These are phyloP conservation scores for Sporothrix inflata DNA, from an alignment of 2,329 filamentous ascomycete species.

Conservation along the genomic window DNA sequence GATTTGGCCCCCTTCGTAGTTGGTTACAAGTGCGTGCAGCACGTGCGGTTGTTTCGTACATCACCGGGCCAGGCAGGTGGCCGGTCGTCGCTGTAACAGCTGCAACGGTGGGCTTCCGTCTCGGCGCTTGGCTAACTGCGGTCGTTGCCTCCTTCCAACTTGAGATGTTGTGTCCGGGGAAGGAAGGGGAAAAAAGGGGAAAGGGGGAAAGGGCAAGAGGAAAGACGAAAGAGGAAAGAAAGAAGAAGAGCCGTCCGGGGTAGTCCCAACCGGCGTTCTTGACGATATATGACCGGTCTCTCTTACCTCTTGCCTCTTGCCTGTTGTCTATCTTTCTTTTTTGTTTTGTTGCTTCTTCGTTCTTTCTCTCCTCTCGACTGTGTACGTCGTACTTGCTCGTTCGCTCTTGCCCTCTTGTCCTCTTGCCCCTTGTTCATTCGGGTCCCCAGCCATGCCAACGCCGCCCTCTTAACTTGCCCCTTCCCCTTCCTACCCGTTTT, in stretches of 20 bases:
- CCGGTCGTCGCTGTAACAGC: not conserved
- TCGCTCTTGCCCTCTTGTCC: not conserved
- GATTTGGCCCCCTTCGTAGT: not conserved
- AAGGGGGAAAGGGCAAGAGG: too few relatives aligned
- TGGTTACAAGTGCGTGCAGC: not conserved
- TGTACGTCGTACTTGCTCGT: not conserved
- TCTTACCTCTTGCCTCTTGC: conserved; percentile 12
- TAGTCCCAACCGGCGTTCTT: not conserved
- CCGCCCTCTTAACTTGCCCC: not conserved
- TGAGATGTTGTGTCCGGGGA: not conserved
- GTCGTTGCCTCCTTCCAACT: conserved; percentile 13
- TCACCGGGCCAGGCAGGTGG: conserved; percentile 7
- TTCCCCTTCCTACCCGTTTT: not conserved
- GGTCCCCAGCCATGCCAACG: not conserved
- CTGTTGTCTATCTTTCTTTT: not conserved
- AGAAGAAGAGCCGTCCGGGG: not conserved
- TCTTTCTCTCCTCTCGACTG: not conserved
- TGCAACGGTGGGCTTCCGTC: not conserved
- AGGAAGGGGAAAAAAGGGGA: not conserved
- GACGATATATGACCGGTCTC: conserved; percentile 6
- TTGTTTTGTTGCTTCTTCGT: not conserved
- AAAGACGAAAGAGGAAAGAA: not conserved
- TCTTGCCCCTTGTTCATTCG: not conserved
- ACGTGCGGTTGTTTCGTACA: not conserved
- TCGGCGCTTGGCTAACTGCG: conserved; percentile 6